phyloP scores from a whole-genome alignment of 208 protist genomes.

The Borovskyia barvae region DNA sequence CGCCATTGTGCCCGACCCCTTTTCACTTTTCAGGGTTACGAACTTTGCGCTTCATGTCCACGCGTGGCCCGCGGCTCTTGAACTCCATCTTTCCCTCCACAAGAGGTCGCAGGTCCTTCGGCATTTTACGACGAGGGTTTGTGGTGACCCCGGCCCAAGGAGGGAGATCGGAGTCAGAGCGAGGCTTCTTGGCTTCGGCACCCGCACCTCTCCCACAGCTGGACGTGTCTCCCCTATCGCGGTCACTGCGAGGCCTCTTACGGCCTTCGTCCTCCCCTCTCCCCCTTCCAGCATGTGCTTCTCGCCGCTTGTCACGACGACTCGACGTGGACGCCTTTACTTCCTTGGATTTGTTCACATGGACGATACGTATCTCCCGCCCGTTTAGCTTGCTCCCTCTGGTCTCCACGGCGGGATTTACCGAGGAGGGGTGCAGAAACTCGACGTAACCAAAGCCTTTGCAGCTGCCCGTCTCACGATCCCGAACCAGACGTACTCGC shows the following conservation, averaged over 20 bases:
- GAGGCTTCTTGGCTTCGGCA: slow-evolving; percentile 29
- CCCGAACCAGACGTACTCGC: slow-evolving; percentile 82
- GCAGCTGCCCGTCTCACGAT: slow-evolving; percentile 74
- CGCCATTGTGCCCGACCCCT: too few species aligned
- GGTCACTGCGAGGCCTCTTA: slow-evolving; percentile 13
- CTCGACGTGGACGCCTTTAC: slow-evolving; percentile 47
- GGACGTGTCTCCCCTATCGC: not conserved
- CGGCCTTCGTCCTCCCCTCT: slow-evolving; percentile 2
- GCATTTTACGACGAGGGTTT: slow-evolving; percentile 86
- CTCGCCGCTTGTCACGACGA: slow-evolving; percentile 66
- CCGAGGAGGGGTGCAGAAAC: slow-evolving; percentile 55
- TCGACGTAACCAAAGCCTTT: slow-evolving; percentile 93
- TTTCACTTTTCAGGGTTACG: slow-evolving; percentile 85
- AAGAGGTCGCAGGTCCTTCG: slow-evolving; percentile 75
- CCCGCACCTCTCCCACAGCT: too few species aligned
- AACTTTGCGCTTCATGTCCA: slow-evolving; percentile 72
- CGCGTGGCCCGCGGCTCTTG: slow-evolving; percentile 38
- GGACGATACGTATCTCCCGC: slow-evolving; percentile 79
- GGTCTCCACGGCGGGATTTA: slow-evolving; percentile 60
- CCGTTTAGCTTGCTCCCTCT: slow-evolving; percentile 67
- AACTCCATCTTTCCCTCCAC: slow-evolving; percentile 53
- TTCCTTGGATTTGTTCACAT: slow-evolving; percentile 84
- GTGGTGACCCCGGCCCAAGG: slow-evolving; percentile 85
- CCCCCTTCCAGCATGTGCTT: slow-evolving; percentile 1
- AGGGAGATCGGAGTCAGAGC: slow-evolving; percentile 18